Percentiles rank a stretch among this genome's conserved stretches.
These are phyloP conservation scores for Stachybotrys elegans DNA, from an alignment of 2,329 filamentous ascomycete species.

Conservation along the genomic window DNA sequence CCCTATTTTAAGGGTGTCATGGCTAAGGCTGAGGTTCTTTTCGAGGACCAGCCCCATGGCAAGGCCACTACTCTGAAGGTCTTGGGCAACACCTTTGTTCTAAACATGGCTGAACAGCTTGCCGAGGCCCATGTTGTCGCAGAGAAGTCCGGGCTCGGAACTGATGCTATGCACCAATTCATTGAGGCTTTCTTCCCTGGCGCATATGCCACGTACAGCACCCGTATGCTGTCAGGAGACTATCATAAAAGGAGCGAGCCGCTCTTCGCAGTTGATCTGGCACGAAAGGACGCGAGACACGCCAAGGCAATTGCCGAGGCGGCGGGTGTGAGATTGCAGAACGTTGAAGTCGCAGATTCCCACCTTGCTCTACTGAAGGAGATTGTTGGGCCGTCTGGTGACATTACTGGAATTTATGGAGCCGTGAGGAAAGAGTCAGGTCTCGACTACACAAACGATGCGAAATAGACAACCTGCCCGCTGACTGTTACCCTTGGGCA, in stretches of 20 bases:
- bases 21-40: slow-evolving; percentile 63
- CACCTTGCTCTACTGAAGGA: slow-evolving; percentile 68
- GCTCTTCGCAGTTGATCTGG: slow-evolving; percentile 78
- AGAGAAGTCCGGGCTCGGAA: slow-evolving; percentile 74
- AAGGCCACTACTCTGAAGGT: slow-evolving; percentile 71
- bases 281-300: slow-evolving; percentile 76
- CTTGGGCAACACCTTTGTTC: slow-evolving; percentile 79
- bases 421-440: slow-evolving; percentile 70
- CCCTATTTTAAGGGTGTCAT: slow-evolving; percentile 72
- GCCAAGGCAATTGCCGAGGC: slow-evolving; percentile 61
- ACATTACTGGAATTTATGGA: slow-evolving; percentile 80
- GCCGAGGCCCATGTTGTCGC: slow-evolving; percentile 74
- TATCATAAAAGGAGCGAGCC: slow-evolving; percentile 74
- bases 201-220: slow-evolving; percentile 68
- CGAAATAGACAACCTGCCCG: slow-evolving; percentile 5
- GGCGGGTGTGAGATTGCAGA: slow-evolving; percentile 57
- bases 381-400: slow-evolving; percentile 62
- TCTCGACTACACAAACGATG: slow-evolving; percentile 64
- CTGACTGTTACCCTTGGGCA: too few relatives aligned
- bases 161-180: slow-evolving; percentile 64
- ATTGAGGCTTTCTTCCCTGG: slow-evolving; percentile 72
- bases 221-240: slow-evolving; percentile 68
- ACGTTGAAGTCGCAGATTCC: slow-evolving; percentile 60
- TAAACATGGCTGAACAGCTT: slow-evolving; percentile 76
- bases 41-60: slow-evolving; percentile 62